Evolutionary conservation across 1,284 basidiomycete genomes (phyloP).

Genomic region (Ustilago xerochloae): DNA sequence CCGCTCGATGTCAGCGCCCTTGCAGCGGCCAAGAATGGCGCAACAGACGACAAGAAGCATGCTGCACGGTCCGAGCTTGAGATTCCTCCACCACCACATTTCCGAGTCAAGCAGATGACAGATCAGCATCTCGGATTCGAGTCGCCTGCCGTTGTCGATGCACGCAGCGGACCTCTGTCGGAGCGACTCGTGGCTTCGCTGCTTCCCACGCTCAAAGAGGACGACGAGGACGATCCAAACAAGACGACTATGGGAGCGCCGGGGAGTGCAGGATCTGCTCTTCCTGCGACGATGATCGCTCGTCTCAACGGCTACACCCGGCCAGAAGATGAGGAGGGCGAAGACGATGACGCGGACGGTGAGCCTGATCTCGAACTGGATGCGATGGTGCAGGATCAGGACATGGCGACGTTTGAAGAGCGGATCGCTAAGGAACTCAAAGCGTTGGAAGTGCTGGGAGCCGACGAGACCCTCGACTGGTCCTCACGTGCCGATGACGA

Average conservation of each 20-base stretch:
- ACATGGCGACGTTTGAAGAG: conserved; percentile 73
- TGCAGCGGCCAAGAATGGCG: conserved; percentile 20
- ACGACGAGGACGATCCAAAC: conserved; percentile 6
- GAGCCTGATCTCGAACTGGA: conserved; percentile 31
- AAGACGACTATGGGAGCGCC: background rate
- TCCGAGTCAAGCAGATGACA: conserved; percentile 49
- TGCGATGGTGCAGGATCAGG: conserved; percentile 59
- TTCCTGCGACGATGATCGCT: conserved; percentile 12
- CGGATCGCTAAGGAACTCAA: conserved; percentile 72
- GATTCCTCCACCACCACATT: conserved; percentile 41
- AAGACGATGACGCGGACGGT: conserved; percentile 49
- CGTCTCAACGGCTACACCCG: conserved; percentile 26
- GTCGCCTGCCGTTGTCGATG: conserved; percentile 49
- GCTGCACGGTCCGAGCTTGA: conserved; percentile 32
- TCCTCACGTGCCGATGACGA: conserved; percentile 78
- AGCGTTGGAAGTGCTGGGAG: conserved; percentile 71
- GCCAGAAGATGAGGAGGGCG: conserved; percentile 36
- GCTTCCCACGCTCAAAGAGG: conserved; percentile 35
- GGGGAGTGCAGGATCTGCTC: conserved; percentile 6
- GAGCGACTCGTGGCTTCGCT: conserved; percentile 57
- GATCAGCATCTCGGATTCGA: conserved; percentile 57
- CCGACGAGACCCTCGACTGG: conserved; percentile 69
- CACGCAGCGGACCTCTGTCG: conserved; percentile 58
- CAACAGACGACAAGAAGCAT: conserved; percentile 10
- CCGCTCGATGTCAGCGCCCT: conserved; percentile 27